Evolutionary conservation across 1,284 basidiomycete genomes (phyloP).

Genomic region (Amylostereum chailletii): DNA sequence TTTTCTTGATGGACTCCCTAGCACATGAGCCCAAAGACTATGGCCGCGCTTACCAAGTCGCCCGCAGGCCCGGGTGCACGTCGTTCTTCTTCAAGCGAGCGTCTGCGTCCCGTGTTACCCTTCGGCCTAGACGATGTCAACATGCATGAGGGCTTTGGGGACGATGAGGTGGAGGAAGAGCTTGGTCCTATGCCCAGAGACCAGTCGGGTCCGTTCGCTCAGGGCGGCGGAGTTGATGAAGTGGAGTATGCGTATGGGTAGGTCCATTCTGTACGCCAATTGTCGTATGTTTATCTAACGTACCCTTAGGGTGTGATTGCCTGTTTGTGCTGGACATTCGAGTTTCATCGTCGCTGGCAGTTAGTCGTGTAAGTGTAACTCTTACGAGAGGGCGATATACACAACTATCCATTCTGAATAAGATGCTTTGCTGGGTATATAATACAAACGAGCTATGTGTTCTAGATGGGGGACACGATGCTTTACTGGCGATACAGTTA

Average conservation of each 20-base stretch:
- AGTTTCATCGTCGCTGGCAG: too few species aligned
- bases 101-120: slow-evolving; percentile 75
- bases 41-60: slow-evolving; percentile 84
- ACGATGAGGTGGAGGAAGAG: slow-evolving; percentile 45
- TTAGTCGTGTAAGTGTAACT: too few species aligned
- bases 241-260: slow-evolving; percentile 82
- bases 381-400: too few species aligned
- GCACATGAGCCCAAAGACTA: slow-evolving; percentile 92
- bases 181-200: slow-evolving; percentile 74
- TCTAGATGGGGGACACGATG: too few species aligned
- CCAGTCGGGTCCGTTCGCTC: slow-evolving; percentile 59
- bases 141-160: slow-evolving; percentile 43
- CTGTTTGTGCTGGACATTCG: too few species aligned
- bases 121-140: slow-evolving; percentile 71
- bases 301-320: too few species aligned
- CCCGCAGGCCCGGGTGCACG: slow-evolving; percentile 59
- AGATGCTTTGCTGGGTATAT: too few species aligned
- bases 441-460: too few species aligned
- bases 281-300: too few species aligned
- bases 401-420: too few species aligned
- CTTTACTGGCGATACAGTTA: too few species aligned
- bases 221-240: slow-evolving; percentile 77
- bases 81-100: slow-evolving; percentile 69
- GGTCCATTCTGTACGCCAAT: slow-evolving; percentile 20
- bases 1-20: slow-evolving; percentile 21